These are phyloP conservation scores for Corymbia citriodora DNA, from an alignment of 441 rosid genomes.

Conservation along the genomic window DNA sequence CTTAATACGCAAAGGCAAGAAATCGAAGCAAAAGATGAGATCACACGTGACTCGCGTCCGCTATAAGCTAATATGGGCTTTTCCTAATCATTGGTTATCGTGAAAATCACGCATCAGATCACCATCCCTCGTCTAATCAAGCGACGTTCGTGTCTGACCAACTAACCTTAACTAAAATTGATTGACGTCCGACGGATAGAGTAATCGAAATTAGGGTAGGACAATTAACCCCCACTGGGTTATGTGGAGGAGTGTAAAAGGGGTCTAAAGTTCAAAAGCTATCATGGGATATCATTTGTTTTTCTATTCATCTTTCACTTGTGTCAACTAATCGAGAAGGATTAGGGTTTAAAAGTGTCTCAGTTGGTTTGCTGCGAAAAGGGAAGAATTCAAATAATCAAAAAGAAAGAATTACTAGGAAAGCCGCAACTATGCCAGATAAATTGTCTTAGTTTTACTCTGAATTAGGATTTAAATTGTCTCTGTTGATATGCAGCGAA, in stretches of 20 bases:
- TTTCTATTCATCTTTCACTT: not conserved
- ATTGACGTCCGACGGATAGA: not conserved
- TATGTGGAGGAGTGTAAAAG: not conserved
- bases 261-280: not conserved
- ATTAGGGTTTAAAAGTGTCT: not conserved
- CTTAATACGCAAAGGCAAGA: slow-evolving; percentile 1
- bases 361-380: not conserved
- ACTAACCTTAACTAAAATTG: slow-evolving; percentile 9
- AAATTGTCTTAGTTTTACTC: not conserved
- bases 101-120: slow-evolving; percentile 31
- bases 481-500: not conserved
- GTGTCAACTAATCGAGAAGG: not conserved
- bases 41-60: slow-evolving; percentile 21
- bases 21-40: not conserved
- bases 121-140: not conserved
- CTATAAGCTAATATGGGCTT: not conserved
- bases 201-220: not conserved
- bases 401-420: not conserved
- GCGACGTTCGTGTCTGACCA: slow-evolving; percentile 5
- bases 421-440: not conserved
- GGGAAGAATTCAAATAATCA: not conserved
- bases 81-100: slow-evolving; percentile 8
- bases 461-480: not conserved
- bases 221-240: not conserved
- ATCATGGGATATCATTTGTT: not conserved